Base-by-base conservation (phyloP, 192 early-diverging fungal species). In the Coemansia sp. region DNA sequence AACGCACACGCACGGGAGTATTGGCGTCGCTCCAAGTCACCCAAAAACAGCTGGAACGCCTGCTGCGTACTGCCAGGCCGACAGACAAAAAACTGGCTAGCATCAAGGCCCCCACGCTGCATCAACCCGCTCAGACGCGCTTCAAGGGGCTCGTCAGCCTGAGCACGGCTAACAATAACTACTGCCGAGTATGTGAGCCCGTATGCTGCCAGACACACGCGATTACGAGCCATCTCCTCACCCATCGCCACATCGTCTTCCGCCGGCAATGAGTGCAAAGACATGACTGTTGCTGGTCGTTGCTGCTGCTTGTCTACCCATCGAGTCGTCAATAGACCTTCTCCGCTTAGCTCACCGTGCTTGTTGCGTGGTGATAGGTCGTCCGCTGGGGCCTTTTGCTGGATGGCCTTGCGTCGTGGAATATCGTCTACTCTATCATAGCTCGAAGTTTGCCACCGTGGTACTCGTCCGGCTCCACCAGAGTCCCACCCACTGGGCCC, bases 161-260 rank as follows among this genome's bases (percentile, higher is more conserved):
- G 55, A 6, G 70, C 71, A 4, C 81, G 66, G 47, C 43, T 68
- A 38, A 76, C 65, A 1, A 84, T 66, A 3, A 84, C 61, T 12
- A 84, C 77, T 1, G 71, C 76, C 18, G 68, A 68, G 54, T 84
- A 84, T 0, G 74, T 36, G 18, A 84, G 61, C 1, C 74, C 77
- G 24, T 34, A 71, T 1, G 81, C 51, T 7, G 81, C 77, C 52
- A 76, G 12, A 9, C 81, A 84, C 24, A 84, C 73, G 40, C 81
- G 77, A 52, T 75, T 79, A 68, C 81, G 81, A 62, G 81, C 81
- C 24, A 84, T 54, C 31, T 78, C 81, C 38, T 70, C 73, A 10
- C 57, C 72, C 31, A 72, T 16, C 60, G 27, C 36, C 16, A 63
- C 31, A n/a, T 80, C 73, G n/a, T 59, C 67, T 12, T 33, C 67